These are phyloP conservation scores for Exophiala phaeomuriformis DNA, from an alignment of 2,329 filamentous ascomycete species.

Conservation along the genomic window DNA sequence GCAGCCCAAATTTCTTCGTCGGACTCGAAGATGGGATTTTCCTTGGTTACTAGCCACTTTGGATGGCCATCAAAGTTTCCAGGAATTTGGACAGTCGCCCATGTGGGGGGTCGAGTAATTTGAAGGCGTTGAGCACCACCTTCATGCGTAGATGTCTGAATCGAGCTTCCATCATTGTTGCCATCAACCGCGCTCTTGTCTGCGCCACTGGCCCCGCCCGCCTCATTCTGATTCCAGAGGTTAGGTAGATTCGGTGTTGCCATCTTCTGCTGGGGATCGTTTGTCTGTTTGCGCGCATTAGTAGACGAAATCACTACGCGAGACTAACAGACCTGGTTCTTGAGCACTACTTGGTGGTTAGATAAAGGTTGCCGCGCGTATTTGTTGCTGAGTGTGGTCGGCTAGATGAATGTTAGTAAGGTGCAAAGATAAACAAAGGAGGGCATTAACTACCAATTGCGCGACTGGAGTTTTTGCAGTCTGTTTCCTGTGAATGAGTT, in stretches of 20 bases:
- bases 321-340: slow-evolving; percentile 7
- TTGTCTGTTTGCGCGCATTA: background rate
- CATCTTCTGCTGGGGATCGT: background rate
- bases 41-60: slow-evolving; percentile 15
- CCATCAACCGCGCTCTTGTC: background rate
- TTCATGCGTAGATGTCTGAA: background rate
- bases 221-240: background rate
- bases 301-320: background rate
- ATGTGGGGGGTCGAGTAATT: background rate
- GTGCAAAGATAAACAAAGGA: background rate
- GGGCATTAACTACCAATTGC: slow-evolving; percentile 4
- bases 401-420: slow-evolving; percentile 11
- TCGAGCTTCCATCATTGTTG: background rate
- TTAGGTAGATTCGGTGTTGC: background rate
- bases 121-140: background rate
- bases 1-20: slow-evolving; percentile 8
- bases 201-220: background rate
- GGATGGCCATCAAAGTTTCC: background rate
- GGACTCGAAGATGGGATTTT: slow-evolving; percentile 19
- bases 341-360: background rate
- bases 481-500: slow-evolving; percentile 3
- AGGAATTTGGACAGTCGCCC: background rate
- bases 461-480: slow-evolving; percentile 6
- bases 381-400: slow-evolving; percentile 13
- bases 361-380: slow-evolving; percentile 7